Percentiles rank a stretch among this genome's conserved stretches.
Evolutionary conservation across 2,329 filamentous ascomycete species (phyloP).

Genomic region (Aspergillus tubingensis): DNA sequence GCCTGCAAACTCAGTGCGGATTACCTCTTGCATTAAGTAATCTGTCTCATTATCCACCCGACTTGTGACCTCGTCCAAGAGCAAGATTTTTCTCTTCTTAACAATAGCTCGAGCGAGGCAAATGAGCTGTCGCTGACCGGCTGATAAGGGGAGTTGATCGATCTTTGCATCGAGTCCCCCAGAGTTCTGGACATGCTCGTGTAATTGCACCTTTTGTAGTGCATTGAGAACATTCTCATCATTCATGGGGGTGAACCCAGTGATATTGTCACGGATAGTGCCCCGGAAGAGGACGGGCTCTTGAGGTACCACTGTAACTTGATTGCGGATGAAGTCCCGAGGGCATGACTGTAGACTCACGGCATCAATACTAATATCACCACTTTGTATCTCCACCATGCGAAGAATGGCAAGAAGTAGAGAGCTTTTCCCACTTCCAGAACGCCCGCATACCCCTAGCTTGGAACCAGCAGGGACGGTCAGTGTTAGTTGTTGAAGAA

Average conservation of each 20-base stretch:
- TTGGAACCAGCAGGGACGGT: background rate
- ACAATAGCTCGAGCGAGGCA: slow-evolving; percentile 1
- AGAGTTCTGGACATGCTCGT: background rate
- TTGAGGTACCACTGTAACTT: background rate
- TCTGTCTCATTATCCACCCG: background rate
- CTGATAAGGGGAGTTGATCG: background rate
- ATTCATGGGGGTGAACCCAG: background rate
- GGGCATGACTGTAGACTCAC: slow-evolving; percentile 2
- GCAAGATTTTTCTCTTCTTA: background rate
- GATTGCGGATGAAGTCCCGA: background rate
- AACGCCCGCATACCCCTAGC: background rate
- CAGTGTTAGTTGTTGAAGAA: background rate
- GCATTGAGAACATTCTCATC: background rate
- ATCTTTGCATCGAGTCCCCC: background rate
- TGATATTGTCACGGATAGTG: background rate
- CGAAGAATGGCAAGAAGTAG: background rate
- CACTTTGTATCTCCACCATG: background rate
- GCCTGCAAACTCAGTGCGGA: background rate
- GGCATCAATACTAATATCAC: background rate
- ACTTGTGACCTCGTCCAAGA: background rate
- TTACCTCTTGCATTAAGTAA: background rate
- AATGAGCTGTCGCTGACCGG: background rate
- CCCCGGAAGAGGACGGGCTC: background rate
- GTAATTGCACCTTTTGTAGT: background rate
- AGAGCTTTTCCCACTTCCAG: slow-evolving; percentile 2